phyloP scores from a whole-genome alignment of 306 rosid species.

The Prunus padus region DNA sequence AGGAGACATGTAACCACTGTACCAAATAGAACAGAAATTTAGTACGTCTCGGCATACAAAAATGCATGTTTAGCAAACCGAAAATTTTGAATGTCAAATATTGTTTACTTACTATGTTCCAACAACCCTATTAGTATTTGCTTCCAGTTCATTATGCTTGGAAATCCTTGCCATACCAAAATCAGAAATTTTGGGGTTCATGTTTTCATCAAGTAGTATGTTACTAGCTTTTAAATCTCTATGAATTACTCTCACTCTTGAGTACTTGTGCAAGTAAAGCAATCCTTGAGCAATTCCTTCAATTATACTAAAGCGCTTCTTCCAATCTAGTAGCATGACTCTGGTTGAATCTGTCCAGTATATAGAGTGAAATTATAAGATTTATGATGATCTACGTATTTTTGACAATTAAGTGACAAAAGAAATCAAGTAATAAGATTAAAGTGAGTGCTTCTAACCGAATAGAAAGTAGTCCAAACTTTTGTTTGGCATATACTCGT shows the following conservation, averaged over 20 bases:
- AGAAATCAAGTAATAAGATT: too few species aligned
- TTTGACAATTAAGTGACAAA: too few species aligned
- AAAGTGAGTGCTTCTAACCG: too few species aligned
- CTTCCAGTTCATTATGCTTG: neutral
- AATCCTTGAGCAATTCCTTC: slow-evolving; percentile 9
- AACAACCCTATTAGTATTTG: slow-evolving; percentile 7
- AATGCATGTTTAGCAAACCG: neutral
- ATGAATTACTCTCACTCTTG: slow-evolving; percentile 20
- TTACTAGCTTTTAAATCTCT: slow-evolving; percentile 27
- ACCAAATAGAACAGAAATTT: neutral
- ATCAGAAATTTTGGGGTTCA: slow-evolving; percentile 8
- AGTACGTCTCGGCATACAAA: neutral
- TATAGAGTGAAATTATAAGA: too few species aligned
- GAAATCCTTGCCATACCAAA: slow-evolving; percentile 25
- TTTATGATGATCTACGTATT: rapidly evolving
- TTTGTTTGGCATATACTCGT: too few species aligned
- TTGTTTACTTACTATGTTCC: slow-evolving; percentile 14
- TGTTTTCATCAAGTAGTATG: slow-evolving; percentile 13
- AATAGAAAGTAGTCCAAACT: too few species aligned
- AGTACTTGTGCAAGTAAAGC: slow-evolving; percentile 27
- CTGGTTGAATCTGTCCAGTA: slow-evolving; percentile 9
- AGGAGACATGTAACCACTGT: slow-evolving; percentile 27
- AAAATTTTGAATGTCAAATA: too few species aligned
- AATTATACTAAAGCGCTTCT: neutral
- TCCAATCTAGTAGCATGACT: slow-evolving; percentile 24